Conservation (phyloP, 768 basidiomycete genomes). For the Steccherinum ochraceum region DNA sequence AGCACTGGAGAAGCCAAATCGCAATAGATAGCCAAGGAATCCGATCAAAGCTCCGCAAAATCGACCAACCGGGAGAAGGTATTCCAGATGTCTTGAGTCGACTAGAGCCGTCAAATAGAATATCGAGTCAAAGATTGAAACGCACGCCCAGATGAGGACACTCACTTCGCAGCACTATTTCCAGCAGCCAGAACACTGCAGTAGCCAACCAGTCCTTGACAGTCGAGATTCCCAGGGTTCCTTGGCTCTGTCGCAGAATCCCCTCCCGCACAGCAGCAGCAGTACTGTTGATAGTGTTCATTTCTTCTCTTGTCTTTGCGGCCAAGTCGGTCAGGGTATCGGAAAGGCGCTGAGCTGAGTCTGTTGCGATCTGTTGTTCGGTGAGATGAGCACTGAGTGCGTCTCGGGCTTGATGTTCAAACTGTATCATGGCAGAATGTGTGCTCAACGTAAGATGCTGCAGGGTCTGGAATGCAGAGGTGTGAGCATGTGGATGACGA, state of each 20-base stretch:
- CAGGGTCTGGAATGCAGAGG: no score
- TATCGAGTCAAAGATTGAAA: background rate
- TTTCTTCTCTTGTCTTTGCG: slow-evolving; percentile 32
- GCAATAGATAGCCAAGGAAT: slow-evolving; percentile 15
- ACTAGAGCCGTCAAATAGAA: slow-evolving; percentile 16
- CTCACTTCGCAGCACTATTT: slow-evolving; percentile 16
- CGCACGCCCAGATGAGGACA: background rate
- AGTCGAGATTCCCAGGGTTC: background rate
- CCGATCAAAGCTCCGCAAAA: slow-evolving; percentile 15
- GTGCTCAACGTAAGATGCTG: no score
- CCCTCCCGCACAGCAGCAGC: slow-evolving; percentile 27
- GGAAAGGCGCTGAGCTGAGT: slow-evolving; percentile 30
- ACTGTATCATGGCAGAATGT: background rate
- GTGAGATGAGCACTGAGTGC: background rate
- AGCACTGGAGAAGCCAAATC: slow-evolving; percentile 30
- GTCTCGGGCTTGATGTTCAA: background rate
- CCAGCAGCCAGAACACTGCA: slow-evolving; percentile 8
- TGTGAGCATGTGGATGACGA: no score
- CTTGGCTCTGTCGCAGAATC: slow-evolving; percentile 15
- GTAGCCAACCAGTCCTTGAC: slow-evolving; percentile 10
- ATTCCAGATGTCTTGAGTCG: slow-evolving; percentile 23
- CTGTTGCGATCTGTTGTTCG: slow-evolving; percentile 31
- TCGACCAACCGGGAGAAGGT: slow-evolving; percentile 22
- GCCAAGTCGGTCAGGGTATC: slow-evolving; percentile 32
- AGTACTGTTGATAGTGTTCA: slow-evolving; percentile 43